Conservation (phyloP, 1,139 yeast genomes). For the Kurtzmaniella natalensis region DNA sequence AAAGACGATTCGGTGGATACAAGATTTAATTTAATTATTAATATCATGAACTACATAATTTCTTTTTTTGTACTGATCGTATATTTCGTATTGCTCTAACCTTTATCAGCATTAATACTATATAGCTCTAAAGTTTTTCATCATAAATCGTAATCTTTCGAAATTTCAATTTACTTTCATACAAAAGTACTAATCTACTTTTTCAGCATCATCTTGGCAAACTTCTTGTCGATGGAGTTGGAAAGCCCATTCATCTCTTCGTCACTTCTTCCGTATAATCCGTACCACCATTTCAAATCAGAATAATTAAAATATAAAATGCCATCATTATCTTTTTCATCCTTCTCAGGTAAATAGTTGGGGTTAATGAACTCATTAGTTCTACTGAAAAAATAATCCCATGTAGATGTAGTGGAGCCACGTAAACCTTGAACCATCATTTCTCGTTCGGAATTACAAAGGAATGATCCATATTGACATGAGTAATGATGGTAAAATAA, state of each 20-base stretch:
- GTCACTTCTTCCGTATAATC: constrained; percentile 70
- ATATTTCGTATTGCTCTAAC: too few relatives aligned
- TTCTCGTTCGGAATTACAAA: constrained; percentile 72
- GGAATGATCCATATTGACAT: constrained; percentile 91
- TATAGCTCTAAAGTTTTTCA: too few relatives aligned
- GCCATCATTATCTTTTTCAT: constrained; percentile 30
- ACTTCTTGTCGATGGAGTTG: constrained; percentile 39
- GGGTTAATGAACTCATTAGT: constrained; percentile 64
- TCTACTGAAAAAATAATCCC: constrained; percentile 90
- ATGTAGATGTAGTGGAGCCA: constrained; percentile 66
- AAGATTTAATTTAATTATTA: too few relatives aligned
- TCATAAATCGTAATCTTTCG: too few relatives aligned
- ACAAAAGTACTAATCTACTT: too few relatives aligned
- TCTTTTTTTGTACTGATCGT: too few relatives aligned
- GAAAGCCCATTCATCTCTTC: constrained; percentile 73
- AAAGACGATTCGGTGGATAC: too few relatives aligned
- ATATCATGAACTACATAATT: too few relatives aligned
- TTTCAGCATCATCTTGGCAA: constrained; percentile 34
- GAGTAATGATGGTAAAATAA: constrained; percentile 84
- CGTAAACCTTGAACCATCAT: constrained; percentile 29
- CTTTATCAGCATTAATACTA: too few relatives aligned
- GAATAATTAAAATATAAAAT: constrained; percentile 65
- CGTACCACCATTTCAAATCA: constrained; percentile 84
- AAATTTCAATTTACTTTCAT: too few relatives aligned
- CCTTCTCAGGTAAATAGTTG: constrained; percentile 23